A percentile compares a stretch with the other conserved stretches of the same genome.
Evolutionary conservation across 2,329 filamentous ascomycete species (phyloP).

Genomic region (Penicillium sp.): DNA sequence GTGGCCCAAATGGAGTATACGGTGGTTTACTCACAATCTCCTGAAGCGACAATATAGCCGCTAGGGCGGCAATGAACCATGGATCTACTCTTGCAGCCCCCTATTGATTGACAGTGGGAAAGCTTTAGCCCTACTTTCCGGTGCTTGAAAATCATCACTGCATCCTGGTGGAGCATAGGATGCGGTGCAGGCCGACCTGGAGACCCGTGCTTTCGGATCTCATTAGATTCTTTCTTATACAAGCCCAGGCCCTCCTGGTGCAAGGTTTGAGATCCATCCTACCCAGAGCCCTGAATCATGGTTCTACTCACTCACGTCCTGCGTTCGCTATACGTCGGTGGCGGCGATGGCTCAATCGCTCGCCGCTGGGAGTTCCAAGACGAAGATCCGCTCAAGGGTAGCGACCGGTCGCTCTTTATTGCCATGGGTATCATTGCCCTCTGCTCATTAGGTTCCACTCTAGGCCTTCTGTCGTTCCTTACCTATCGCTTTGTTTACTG

Average conservation of each 20-base stretch:
- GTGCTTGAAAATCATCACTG: background rate
- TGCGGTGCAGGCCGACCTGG: conserved; percentile 1
- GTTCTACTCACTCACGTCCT: conserved; percentile 13
- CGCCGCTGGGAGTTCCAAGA: conserved; percentile 22
- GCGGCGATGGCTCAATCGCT: conserved; percentile 9
- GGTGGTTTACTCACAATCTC: background rate
- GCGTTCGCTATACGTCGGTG: conserved; percentile 12
- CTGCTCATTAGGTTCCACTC: conserved; percentile 35
- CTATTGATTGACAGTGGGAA: background rate
- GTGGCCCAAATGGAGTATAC: background rate
- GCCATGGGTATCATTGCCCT: conserved; percentile 48
- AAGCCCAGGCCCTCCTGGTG: background rate
- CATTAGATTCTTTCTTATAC: conserved; percentile 3
- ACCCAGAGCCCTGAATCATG: conserved; percentile 3
- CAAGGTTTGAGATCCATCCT: conserved; percentile 2
- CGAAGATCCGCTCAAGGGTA: conserved; percentile 16
- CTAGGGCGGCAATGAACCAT: conserved; percentile 4
- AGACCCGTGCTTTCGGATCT: background rate
- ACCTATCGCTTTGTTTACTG: conserved; percentile 52
- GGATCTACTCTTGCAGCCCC: conserved; percentile 1
- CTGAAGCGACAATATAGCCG: background rate
- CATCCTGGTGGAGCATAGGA: conserved; percentile 7
- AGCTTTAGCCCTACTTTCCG: background rate
- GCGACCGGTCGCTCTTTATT: conserved; percentile 45
- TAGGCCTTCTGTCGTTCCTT: conserved; percentile 42